Conservation (phyloP, 176 grass and related monocot genomes). For the Carex pumila region DNA sequence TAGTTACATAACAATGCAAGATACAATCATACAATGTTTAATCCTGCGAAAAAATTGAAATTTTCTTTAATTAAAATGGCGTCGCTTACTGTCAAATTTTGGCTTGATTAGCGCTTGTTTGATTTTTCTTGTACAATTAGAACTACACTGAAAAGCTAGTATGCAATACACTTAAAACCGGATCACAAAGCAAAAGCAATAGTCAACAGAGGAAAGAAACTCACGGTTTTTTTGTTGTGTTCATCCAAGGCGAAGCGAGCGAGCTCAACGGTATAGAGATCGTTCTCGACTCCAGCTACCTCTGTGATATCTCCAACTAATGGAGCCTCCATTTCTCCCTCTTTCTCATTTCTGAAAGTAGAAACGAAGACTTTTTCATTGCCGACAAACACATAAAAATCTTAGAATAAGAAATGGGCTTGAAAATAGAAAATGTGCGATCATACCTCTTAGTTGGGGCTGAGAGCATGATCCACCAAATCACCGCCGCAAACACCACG, state of each 20-base stretch:
- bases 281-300: constrained; percentile 16
- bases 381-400: background rate
- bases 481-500: background rate
- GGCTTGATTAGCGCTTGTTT: background rate
- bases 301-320: constrained; percentile 36
- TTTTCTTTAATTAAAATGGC: background rate
- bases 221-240: constrained; percentile 67
- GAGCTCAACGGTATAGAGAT: constrained; percentile 35
- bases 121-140: background rate
- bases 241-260: constrained; percentile 59
- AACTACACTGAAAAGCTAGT: background rate
- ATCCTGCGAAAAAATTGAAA: background rate
- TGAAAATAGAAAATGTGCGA: background rate
- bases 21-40: background rate
- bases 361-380: background rate
- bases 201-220: background rate
- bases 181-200: background rate
- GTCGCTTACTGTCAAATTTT: background rate
- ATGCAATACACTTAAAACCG: background rate
- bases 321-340: background rate
- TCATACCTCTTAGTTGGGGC: background rate
- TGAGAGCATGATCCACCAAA: background rate
- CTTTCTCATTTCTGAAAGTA: background rate
- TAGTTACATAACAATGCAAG: background rate
- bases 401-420: background rate